Evolutionary conservation across 768 basidiomycete species (phyloP), one percentile per base, ranked within the genome.

Genomic region (Strobilomyces dryophilus): DNA sequence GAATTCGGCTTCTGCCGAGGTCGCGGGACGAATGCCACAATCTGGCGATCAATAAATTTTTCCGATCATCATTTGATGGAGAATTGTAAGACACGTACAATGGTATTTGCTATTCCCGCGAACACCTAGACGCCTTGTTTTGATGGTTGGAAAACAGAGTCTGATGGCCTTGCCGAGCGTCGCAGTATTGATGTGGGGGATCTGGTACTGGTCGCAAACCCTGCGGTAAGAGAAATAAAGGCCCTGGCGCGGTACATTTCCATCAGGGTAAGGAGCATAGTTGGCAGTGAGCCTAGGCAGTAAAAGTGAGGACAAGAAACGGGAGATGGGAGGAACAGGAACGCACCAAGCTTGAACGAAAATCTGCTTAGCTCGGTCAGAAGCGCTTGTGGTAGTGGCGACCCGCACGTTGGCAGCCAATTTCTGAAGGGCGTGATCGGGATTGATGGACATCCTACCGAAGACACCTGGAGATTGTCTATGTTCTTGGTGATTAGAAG

Each of bases 31-130:
- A 63, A 93, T 93, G 61, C 91, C 91, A 74, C 91, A 93, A 80
- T 93, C 92, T 89, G 63, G 57, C 47, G 62, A 70, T 70, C 34
- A 60, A 59, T 55, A 66, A 60, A 52, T 62, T 40, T 55, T 58
- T 59, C 62, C 60, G 66, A 70, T 69, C 66, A 63, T 12, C 52
- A 56, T 60, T 54, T 71, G 64, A 66, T 62, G 60, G 60, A 68
- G 67, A 62, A 70, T 67, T 51, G 50, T 55, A 63, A 62, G 66
- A 62, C 59, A 76, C 86, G 59, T 59, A 92, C 91, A 95, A 72
- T 95, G 92, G 73, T 95, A 95, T 79, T 94, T 95, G 75, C 89
- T 92, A 76, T 95, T 94, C 47, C 93, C 93, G 72, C 94, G 76
- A 54, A 92, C 92, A 54, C 94, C 94, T 54, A 97, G 73, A 53